Evolutionary conservation across 768 basidiomycete genomes (phyloP), one percentile per base, ranked within the genome.

Genomic region (Tylopilus sp.): DNA sequence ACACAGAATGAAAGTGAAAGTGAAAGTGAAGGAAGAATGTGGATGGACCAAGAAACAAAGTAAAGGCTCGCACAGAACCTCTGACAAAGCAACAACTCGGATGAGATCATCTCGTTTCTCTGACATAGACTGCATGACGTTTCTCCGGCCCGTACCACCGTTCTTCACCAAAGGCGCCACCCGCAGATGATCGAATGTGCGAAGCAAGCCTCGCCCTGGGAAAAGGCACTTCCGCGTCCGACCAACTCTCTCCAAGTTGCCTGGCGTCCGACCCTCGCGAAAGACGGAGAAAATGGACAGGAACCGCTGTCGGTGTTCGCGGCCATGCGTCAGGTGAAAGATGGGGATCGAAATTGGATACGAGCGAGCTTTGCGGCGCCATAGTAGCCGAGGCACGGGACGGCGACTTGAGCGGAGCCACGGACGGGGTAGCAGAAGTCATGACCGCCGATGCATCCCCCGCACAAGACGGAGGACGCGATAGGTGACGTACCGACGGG

Each of bases 121-220:
- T 73, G 26, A 76, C 75, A 58, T 72, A 72, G 37, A 80, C 69
- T 49, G 69, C 64, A 57, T 76, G 48, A 2, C 52, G 58, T 19
- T 37, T 56, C 42, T 55, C 53, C 11, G 17, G 31, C 19, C 26
- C 6, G 12, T 16, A 33, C 14, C 21, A 16, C 10, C 6, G 19
- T 21, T 17, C 14, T 9, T n/a, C 43, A n/a, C 13, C 24, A 30
- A 22, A 47, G 34, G 42, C 3, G 10, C 45, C 50, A 1, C 26
- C 22, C 2, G 25, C 21, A n/a, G 41, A 34, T 3, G 40, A 42
- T 25, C 47, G 36, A 12, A 37, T 43, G 1, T 63, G 55, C 13
- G 46, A 16, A 3, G 47, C 44, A 6, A 30, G 45, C 17, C 51
- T 50, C 19, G 22, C 16, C 25, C 50, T 30, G 13, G 53, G 36